Evolutionary conservation across 1,284 basidiomycete genomes (phyloP), one percentile per base, ranked within the genome.

Genomic region (Puccinia coronata): DNA sequence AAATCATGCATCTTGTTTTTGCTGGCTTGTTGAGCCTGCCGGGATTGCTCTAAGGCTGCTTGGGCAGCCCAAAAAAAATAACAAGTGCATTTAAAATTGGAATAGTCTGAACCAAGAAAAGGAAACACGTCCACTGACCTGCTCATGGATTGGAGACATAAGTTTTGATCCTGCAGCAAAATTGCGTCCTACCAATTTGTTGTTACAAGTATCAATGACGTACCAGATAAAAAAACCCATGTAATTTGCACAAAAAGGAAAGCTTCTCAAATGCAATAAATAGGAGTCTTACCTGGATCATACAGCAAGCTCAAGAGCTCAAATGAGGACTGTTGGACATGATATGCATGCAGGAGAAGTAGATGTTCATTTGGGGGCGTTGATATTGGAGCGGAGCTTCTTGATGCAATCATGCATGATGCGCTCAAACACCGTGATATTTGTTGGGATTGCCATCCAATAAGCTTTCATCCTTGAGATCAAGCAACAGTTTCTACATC

Each of bases 371-470:
- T 96, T 86, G 98, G 96, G 96, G 85, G 94, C 93, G 82, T 94
- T 92, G 82, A 96, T 92, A 86, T 98, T 97, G 83, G 92, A 90
- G 36, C 98, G 89, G 9, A 98, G 90, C 87, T 95, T 95, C 90
- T 95, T 93, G 86, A 98, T 92, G 88, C 96, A 98, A 86, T 94
- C 92, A 87, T 95, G 93, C 92, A 99, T 98, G 87, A 96, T 96
- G 83, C 93, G 91, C 87, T 94, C 93, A 90, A 82, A 95, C 95
- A 83, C 96, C 96, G 51, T 92, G 89, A 90, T 87, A 92, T 18
- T 92, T 92, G 86, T 93, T 92, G 85, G 92, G 93, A 83, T 95
- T 93, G 14, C 88, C 70, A 82, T 90, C 91, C 88, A 89, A 90
- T 87, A 94, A 92, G 25, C 91, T 90, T 83, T 94, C 93, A 86